Evolutionary conservation across 148 eudicot genomes (phyloP).

Genomic region (Linanthus parryae): DNA sequence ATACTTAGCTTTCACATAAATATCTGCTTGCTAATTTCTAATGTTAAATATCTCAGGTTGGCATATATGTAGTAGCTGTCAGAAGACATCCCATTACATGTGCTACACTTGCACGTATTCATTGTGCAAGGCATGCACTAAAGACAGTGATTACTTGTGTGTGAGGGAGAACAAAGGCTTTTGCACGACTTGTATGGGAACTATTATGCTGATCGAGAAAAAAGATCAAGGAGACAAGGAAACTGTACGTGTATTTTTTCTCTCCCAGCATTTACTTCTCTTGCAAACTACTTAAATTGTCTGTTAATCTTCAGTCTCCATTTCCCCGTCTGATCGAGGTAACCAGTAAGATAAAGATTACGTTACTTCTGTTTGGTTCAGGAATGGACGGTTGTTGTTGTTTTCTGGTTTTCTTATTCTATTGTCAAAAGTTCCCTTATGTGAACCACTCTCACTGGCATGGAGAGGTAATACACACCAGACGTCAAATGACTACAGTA

Average conservation of each 20-base stretch:
- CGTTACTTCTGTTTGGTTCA: too few species aligned
- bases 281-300: too few species aligned
- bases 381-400: too few species aligned
- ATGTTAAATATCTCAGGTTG: conserved; percentile 67
- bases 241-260: conserved; percentile 44
- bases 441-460: too few species aligned
- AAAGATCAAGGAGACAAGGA: conserved; percentile 54
- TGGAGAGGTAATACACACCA: too few species aligned
- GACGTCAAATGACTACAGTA: too few species aligned
- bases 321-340: too few species aligned
- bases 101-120: conserved; percentile 93
- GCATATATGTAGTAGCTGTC: conserved; percentile 89
- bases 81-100: conserved; percentile 75
- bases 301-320: too few species aligned
- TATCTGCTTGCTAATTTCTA: background rate
- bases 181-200: conserved; percentile 74
- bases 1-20: background rate
- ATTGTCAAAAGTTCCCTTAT: too few species aligned
- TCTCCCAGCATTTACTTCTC: conserved; percentile 6
- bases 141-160: conserved; percentile 54
- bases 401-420: too few species aligned
- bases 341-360: too few species aligned
- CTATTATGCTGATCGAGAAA: conserved; percentile 73
- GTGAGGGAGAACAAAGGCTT: conserved; percentile 89
- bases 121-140: conserved; percentile 81